Conservation (phyloP, 2,329 filamentous ascomycete genomes). For the Alternaria solani region DNA sequence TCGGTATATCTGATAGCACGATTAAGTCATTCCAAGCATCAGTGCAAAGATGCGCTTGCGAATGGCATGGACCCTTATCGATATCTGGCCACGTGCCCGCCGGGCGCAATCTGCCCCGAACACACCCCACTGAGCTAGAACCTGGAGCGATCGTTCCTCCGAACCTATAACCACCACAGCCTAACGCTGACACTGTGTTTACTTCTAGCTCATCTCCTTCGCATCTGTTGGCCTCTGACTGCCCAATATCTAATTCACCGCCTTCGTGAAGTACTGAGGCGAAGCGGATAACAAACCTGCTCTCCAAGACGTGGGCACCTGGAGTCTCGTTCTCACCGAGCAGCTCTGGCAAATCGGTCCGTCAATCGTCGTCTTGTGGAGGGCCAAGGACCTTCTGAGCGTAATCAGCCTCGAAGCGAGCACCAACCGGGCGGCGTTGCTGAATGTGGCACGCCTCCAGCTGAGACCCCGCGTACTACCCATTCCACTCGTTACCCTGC, state of each 20-base stretch:
- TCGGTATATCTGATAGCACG: neutral
- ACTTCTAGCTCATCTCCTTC: neutral
- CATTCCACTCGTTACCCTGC: neutral
- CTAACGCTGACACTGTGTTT: neutral
- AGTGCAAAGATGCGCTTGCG: neutral
- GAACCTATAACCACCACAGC: neutral
- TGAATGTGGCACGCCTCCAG: conserved; percentile 13
- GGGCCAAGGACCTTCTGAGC: conserved; percentile 27
- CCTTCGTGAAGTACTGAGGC: neutral
- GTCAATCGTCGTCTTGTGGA: conserved; percentile 17
- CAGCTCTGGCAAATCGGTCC: conserved; percentile 31
- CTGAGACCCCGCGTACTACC: conserved; percentile 1
- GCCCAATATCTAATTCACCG: neutral
- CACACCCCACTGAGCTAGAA: conserved; percentile 2
- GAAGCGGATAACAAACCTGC: neutral
- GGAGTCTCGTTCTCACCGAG: conserved; percentile 7
- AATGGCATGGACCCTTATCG: neutral
- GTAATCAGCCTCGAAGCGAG: conserved; percentile 21
- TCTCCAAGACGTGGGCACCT: neutral
- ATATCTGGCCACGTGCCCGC: conserved; percentile 2
- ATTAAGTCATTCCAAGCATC: neutral
- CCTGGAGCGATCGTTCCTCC: neutral
- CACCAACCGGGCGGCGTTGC: conserved; percentile 14
- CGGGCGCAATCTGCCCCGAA: neutral
- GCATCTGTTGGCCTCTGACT: neutral